Evolutionary conservation across 2,329 filamentous ascomycete genomes (phyloP).

Genomic region (Cryphonectria naterciae): DNA sequence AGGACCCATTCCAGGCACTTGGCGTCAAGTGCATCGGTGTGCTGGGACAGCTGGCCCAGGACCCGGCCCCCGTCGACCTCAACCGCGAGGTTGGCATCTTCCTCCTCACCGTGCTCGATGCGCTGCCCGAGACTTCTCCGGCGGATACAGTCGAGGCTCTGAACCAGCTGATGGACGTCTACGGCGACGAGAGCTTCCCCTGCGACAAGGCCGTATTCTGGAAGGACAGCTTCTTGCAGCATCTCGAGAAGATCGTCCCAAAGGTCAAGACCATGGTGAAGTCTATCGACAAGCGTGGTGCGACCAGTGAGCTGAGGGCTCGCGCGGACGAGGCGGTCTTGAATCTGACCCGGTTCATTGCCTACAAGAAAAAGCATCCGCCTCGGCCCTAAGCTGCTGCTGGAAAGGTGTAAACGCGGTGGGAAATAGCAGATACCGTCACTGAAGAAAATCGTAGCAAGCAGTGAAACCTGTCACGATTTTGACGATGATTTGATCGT

Average conservation of each 20-base stretch:
- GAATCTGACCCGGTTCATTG: slow-evolving; percentile 65
- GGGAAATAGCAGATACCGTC: background rate
- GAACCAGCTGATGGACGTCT: slow-evolving; percentile 70
- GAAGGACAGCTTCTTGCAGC: slow-evolving; percentile 61
- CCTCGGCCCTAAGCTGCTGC: slow-evolving; percentile 33
- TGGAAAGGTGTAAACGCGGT: background rate
- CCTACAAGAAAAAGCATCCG: slow-evolving; percentile 66
- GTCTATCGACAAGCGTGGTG: slow-evolving; percentile 61
- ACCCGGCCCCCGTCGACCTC: slow-evolving; percentile 54
- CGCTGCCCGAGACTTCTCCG: slow-evolving; percentile 55
- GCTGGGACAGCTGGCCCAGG: slow-evolving; percentile 64
- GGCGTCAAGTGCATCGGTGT: slow-evolving; percentile 70
- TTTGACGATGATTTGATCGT: background rate
- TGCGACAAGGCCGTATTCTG: slow-evolving; percentile 69
- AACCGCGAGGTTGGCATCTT: slow-evolving; percentile 69
- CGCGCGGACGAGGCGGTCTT: slow-evolving; percentile 64
- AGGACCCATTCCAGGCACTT: slow-evolving; percentile 64
- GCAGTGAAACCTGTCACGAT: background rate
- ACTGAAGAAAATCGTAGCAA: background rate
- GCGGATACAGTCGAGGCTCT: slow-evolving; percentile 67
- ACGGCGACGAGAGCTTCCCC: slow-evolving; percentile 61
- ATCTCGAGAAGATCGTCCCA: slow-evolving; percentile 58
- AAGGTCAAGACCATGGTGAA: slow-evolving; percentile 62
- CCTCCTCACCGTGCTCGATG: slow-evolving; percentile 58
- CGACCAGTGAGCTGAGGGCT: slow-evolving; percentile 57